These are phyloP conservation scores for Exophiala sp. DNA, from an alignment of 2,329 filamentous ascomycete genomes.

Conservation along the genomic window DNA sequence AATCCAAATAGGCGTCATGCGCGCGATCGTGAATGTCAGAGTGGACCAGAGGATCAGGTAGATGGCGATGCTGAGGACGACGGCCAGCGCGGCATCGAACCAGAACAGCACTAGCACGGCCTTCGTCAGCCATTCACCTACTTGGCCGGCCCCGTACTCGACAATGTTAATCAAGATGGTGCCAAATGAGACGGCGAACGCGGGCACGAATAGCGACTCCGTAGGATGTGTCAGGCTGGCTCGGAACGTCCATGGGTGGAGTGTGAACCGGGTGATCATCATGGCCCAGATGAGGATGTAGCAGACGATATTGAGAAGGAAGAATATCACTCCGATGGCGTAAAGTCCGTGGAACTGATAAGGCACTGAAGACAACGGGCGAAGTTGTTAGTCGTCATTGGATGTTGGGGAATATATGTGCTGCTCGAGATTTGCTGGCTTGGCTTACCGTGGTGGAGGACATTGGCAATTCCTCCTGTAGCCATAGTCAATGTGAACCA, in stretches of 20 bases:
- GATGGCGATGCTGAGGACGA: constrained; percentile 61
- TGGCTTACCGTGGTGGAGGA: constrained; percentile 49
- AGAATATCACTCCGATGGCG: constrained; percentile 56
- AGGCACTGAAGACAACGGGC: constrained; percentile 37
- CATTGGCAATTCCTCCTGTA: constrained; percentile 56
- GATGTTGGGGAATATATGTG: constrained; percentile 13
- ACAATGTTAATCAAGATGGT: constrained; percentile 73
- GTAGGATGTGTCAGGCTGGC: constrained; percentile 69
- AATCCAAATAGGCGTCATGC: constrained; percentile 85
- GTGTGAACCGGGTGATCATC: constrained; percentile 62
- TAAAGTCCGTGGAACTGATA: constrained; percentile 53
- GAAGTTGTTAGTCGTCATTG: background rate
- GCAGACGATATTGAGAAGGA: constrained; percentile 58
- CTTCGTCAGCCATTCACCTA: constrained; percentile 56
- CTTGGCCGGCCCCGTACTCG: constrained; percentile 63
- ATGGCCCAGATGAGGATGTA: constrained; percentile 58
- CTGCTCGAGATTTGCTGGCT: background rate
- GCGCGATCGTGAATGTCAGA: constrained; percentile 64
- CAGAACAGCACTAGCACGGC: constrained; percentile 66
- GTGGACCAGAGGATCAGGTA: constrained; percentile 68
- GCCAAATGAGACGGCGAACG: constrained; percentile 61
- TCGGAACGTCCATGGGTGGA: constrained; percentile 63
- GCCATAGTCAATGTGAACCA: constrained; percentile 69
- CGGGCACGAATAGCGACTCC: constrained; percentile 70
- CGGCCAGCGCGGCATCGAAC: constrained; percentile 64